Conservation (phyloP, 371 early-diverging fungal species). For the Mucor saturninus region DNA sequence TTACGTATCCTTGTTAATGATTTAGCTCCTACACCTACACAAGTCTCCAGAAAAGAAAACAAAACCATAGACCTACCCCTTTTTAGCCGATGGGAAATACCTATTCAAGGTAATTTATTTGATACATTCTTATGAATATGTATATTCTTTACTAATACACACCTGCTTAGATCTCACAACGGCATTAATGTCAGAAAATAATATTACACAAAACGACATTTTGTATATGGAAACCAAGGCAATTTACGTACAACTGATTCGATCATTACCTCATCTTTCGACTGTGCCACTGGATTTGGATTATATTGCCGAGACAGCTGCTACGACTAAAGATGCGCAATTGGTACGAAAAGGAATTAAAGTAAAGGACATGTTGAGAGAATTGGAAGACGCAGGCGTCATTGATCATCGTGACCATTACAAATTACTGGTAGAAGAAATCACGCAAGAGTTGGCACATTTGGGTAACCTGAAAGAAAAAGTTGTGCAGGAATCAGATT, state of each 20-base stretch:
- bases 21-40: conserved; percentile 74
- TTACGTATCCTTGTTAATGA: conserved; percentile 78
- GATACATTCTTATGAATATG: background rate
- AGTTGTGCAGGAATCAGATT: conserved; percentile 77
- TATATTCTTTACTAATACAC: background rate
- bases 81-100: conserved; percentile 89
- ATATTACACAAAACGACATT: conserved; percentile 90
- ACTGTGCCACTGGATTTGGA: conserved; percentile 58
- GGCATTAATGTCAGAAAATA: conserved; percentile 76
- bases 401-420: conserved; percentile 80
- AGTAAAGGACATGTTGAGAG: conserved; percentile 88
- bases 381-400: conserved; percentile 81
- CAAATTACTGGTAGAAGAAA: conserved; percentile 85
- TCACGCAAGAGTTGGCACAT: conserved; percentile 84
- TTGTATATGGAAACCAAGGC: conserved; percentile 96
- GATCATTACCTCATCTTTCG: conserved; percentile 69
- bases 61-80: conserved; percentile 80
- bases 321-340: conserved; percentile 85
- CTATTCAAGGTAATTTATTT: conserved; percentile 66
- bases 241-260: conserved; percentile 90
- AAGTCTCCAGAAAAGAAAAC: conserved; percentile 83
- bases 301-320: conserved; percentile 79
- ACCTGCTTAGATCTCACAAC: conserved; percentile 50
- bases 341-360: conserved; percentile 92
- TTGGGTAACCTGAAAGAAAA: conserved; percentile 89